Conservation (phyloP, 2,329 filamentous ascomycete species). For the Penicillium nordicum region DNA sequence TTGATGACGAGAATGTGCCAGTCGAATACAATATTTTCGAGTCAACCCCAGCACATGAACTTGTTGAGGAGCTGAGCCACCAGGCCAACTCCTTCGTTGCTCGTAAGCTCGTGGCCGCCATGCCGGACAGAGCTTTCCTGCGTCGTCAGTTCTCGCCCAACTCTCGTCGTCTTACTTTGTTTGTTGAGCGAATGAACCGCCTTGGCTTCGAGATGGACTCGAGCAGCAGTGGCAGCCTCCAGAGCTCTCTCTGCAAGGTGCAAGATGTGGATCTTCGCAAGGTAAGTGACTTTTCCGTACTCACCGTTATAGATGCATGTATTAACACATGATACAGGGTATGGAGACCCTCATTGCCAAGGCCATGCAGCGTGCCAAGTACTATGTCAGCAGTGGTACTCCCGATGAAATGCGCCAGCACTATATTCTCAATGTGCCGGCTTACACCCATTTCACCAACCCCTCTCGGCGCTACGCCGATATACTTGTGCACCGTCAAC, state of each 20-base stretch:
- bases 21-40: conserved; percentile 96
- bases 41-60: conserved; percentile 80
- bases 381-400: conserved; percentile 80
- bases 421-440: conserved; percentile 84
- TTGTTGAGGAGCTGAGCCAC: conserved; percentile 92
- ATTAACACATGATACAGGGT: conserved; percentile 49
- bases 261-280: conserved; percentile 85
- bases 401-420: conserved; percentile 75
- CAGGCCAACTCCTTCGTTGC: conserved; percentile 89
- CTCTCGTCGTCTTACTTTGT: conserved; percentile 80
- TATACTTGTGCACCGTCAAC: conserved; percentile 89
- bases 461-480: conserved; percentile 93
- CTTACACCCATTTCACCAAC: conserved; percentile 97
- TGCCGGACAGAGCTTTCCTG: conserved; percentile 90
- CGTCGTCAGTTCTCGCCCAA: conserved; percentile 84
- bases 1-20: conserved; percentile 96
- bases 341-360: conserved; percentile 97
- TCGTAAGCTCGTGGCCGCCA: conserved; percentile 70
- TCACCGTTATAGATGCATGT: background rate
- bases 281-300: conserved; percentile 36
- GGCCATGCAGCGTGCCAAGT: conserved; percentile 94
- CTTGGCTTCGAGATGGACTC: conserved; percentile 88
- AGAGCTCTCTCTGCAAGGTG: conserved; percentile 92
- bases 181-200: conserved; percentile 87
- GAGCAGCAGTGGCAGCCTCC: conserved; percentile 81